Evolutionary conservation across 805 yeast genomes (phyloP), one percentile per base, ranked within the genome.

Genomic region (Candida tibetensis): DNA sequence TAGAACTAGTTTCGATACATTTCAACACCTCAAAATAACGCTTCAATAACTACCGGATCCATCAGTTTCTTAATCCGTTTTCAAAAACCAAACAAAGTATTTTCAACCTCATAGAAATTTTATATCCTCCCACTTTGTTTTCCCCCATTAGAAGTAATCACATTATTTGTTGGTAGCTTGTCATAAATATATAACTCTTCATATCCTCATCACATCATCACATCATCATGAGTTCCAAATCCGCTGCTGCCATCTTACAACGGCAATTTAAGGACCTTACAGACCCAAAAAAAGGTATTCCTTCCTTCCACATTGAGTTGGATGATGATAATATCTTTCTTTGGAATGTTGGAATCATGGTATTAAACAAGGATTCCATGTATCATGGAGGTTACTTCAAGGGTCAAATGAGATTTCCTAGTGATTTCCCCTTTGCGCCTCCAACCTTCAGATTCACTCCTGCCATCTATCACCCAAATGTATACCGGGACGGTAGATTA

Each of bases 381-480:
- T 91, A 87, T 64, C 87, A 90, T 55, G 97, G 97, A 31, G 97
- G 97, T 10, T 91, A 85, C 63, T 85, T 91, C 67, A 86, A 81
- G 57, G 96, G 96, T 16, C 95, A 87, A 58, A 87, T 91, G 95
- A 76, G 82, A 50, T 91, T 91, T 65, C 98, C 98, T 4, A 64
- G 71, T 16, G 95, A 89, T 61, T 91, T 82, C 65, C 99, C 98
- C 3, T 91, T 78, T 57, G 71, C 86, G 16, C 99, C 99, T 19
- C 99, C 98, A 30, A 79, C 84, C 26, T 91, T 89, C 68, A 73
- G 95, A 51, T 91, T 91, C 71, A 82, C 91, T 5, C 96, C 97
- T 10, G 83, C 95, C 30, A 86, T 91, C 49, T 90, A 81, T 66
- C 98, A 91, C 56, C 98, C 98, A 17, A 91, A 91, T 60, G 95